Conservation (phyloP, 805 yeast genomes). For the Saturnispora mendoncae region DNA sequence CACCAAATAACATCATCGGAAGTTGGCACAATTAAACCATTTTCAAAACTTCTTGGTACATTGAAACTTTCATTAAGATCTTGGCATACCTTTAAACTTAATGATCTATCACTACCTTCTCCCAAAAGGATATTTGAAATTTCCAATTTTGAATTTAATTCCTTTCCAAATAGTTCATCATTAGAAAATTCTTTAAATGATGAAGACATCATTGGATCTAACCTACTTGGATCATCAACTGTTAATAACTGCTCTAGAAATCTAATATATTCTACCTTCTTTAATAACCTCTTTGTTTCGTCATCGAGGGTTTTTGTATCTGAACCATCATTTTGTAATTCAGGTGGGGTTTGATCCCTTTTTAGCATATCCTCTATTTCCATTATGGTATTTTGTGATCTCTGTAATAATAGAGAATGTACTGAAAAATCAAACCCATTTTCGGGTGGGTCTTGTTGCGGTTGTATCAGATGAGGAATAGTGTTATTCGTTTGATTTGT, state of each 20-base stretch:
- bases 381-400: conserved; percentile 22
- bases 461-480: neutral
- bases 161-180: conserved; percentile 21
- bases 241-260: conserved; percentile 24
- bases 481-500: neutral
- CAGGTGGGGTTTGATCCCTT: conserved; percentile 11
- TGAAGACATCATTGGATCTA: conserved; percentile 11
- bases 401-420: conserved; percentile 2
- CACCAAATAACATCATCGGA: conserved; percentile 95
- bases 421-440: neutral
- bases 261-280: conserved; percentile 23
- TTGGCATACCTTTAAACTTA: conserved; percentile 16
- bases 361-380: conserved; percentile 23
- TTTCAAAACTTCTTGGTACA: conserved; percentile 44
- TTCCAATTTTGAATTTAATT: conserved; percentile 22
- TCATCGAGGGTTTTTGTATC: conserved; percentile 13
- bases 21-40: conserved; percentile 77
- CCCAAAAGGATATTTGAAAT: conserved; percentile 25
- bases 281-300: conserved; percentile 21
- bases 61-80: conserved; percentile 22
- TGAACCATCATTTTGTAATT: neutral
- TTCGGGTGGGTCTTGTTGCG: neutral
- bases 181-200: conserved; percentile 20
- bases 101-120: conserved; percentile 16
- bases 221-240: conserved; percentile 13